Evolutionary conservation across 495 filamentous ascomycete genomes (phyloP).

Genomic region (Penicillium silybi): DNA sequence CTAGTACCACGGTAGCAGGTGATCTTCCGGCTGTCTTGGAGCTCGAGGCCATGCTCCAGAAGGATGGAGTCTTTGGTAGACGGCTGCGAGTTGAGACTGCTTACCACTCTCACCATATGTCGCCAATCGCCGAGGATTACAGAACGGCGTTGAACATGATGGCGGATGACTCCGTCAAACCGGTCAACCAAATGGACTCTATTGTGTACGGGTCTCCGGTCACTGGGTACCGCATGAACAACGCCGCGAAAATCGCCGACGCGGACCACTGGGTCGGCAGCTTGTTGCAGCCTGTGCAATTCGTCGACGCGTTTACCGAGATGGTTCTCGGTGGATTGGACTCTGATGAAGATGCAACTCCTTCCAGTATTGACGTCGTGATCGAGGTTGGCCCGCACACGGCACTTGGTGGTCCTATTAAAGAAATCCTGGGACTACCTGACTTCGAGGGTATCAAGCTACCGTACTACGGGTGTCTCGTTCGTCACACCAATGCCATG

Average conservation of each 20-base stretch:
- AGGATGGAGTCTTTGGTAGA: constrained; percentile 16
- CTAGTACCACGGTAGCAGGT: constrained; percentile 27
- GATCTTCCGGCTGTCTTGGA: constrained; percentile 13
- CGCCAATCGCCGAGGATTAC: constrained; percentile 5
- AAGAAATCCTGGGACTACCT: constrained; percentile 8
- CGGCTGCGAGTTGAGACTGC: constrained; percentile 24
- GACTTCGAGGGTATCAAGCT: constrained; percentile 3
- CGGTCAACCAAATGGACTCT: neutral
- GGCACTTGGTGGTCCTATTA: constrained; percentile 31
- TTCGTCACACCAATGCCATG: constrained; percentile 6
- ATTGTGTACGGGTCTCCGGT: neutral
- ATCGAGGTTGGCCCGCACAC: constrained; percentile 49
- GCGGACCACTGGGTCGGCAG: neutral
- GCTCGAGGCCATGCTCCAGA: neutral
- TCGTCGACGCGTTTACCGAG: neutral
- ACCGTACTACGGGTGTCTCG: neutral
- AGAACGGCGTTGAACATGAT: neutral
- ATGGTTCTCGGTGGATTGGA: neutral
- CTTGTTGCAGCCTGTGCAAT: neutral
- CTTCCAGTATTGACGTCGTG: constrained; percentile 12
- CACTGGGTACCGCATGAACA: neutral
- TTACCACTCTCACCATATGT: constrained; percentile 33
- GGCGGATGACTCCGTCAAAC: neutral
- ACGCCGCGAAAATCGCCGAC: neutral
- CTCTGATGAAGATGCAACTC: neutral